Evolutionary conservation across 139 green algal genomes (phyloP), one percentile per base, ranked within the genome.

Genomic region (Raphidocelis subcapitata): DNA sequence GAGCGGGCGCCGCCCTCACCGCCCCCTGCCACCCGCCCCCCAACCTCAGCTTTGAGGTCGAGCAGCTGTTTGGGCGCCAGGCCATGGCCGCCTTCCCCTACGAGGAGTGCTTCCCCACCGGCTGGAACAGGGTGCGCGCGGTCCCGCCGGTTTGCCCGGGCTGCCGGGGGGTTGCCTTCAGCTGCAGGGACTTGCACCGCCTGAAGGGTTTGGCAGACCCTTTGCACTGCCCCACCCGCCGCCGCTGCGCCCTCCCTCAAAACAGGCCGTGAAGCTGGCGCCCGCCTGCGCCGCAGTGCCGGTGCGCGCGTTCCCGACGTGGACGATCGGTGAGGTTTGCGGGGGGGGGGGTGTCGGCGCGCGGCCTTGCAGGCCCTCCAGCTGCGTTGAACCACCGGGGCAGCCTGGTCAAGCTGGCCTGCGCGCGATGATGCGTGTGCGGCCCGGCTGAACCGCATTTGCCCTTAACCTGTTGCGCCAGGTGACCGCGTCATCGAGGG

Each of bases 401-500:
- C 63, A 35, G 0, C 46, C 33, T 69, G 63, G 14, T 77, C 52
- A 16, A 20, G 37, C 23, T 29, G 21, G 32, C 33, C 54, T 82
- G 80, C 88, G 73, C 55, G 94, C 36, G 88, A 84, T 20, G 36
- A 81, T 3, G 80, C 80, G 18, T 99, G 95, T 77, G 63, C 84
- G 35, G 89, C 81, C 21, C n/a, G n/a, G 95, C 91, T 1, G 81
- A 85, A 0, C 79, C 99, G 31, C 68, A 92, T 15, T 93, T 91
- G 23, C 99, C 98, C 77, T 96, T 96, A 46, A 97, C 93, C 21
- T 99, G 96, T 96, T 77, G 97, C n/a, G 95, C 99, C 62, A 86
- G n/a, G 89, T 28, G 92, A 88, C n/a, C 62, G 87, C 70, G 79
- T 76, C 14, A 68, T 91, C 20, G 82, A 90, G 67, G 90, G 90